phyloP scores from a whole-genome alignment of 2,329 filamentous ascomycete genomes.

The Anisogramma anomala region DNA sequence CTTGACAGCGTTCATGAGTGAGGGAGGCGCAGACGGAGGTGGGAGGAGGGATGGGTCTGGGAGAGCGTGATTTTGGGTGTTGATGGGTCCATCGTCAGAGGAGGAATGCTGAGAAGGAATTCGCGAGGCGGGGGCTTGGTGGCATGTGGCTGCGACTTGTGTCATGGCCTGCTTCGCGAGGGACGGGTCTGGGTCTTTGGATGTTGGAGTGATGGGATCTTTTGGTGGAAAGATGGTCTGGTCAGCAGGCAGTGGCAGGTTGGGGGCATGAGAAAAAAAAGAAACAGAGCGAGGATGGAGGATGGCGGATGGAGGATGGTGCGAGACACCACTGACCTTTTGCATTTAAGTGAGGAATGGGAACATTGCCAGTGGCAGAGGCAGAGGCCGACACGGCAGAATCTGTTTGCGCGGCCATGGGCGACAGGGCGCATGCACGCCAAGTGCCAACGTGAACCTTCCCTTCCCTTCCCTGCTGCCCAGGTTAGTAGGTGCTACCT shows the following conservation, averaged over 20 bases:
- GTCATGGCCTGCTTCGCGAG: constrained; percentile 25
- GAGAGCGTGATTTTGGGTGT: constrained; percentile 16
- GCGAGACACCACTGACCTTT: too few species aligned
- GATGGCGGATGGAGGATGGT: neutral
- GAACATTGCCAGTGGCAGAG: too few species aligned
- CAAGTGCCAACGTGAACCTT: too few species aligned
- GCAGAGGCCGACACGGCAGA: too few species aligned
- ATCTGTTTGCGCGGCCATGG: too few species aligned
- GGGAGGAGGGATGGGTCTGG: constrained; percentile 11
- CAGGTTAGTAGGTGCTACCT: too few species aligned
- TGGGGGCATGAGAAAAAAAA: neutral
- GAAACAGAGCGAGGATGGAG: neutral
- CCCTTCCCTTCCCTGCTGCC: too few species aligned
- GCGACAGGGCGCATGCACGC: too few species aligned
- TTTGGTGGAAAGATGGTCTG: neutral
- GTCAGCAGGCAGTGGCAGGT: constrained; percentile 6
- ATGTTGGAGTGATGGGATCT: constrained; percentile 11
- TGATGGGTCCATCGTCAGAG: constrained; percentile 7
- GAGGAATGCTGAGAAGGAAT: constrained; percentile 20
- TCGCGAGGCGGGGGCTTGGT: constrained; percentile 19
- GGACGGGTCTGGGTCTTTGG: constrained; percentile 17
- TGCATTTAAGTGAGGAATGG: too few species aligned
- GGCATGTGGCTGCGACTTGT: constrained; percentile 23
- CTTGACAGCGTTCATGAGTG: constrained; percentile 23
- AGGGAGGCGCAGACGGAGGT: constrained; percentile 18